A percentile compares a stretch with the other conserved stretches of the same genome.
phyloP scores from a whole-genome alignment of 768 basidiomycete genomes.

The Neoboletus subvelutipes region DNA sequence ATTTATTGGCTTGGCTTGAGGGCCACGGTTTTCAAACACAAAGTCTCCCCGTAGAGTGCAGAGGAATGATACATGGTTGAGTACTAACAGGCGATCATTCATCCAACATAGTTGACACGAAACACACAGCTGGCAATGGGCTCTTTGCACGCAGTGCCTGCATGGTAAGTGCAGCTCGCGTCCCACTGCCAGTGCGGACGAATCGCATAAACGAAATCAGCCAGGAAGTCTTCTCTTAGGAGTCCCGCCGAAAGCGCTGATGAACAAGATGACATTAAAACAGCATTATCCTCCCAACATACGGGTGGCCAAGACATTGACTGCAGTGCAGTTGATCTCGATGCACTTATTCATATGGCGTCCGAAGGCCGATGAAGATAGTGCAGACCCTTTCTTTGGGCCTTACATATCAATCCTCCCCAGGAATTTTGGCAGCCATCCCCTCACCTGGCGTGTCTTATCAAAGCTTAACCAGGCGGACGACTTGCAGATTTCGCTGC shows the following conservation, averaged over 20 bases:
- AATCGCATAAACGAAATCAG: slow-evolving; percentile 28
- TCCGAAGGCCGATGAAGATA: slow-evolving; percentile 42
- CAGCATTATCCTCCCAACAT: slow-evolving; percentile 49
- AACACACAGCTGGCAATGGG: slow-evolving; percentile 58
- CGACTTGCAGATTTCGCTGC: slow-evolving; percentile 29
- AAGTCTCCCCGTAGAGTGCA: slow-evolving; percentile 50
- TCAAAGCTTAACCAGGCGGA: slow-evolving; percentile 19
- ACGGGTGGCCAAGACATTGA: slow-evolving; percentile 34
- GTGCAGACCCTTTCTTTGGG: slow-evolving; percentile 57
- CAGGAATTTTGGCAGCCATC: slow-evolving; percentile 69
- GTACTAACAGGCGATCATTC: slow-evolving; percentile 15
- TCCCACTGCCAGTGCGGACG: background rate
- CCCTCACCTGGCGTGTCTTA: slow-evolving; percentile 68
- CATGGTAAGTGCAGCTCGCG: slow-evolving; percentile 35
- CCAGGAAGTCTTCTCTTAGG: slow-evolving; percentile 61
- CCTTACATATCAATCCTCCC: slow-evolving; percentile 84
- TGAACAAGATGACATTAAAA: slow-evolving; percentile 71
- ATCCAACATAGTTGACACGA: slow-evolving; percentile 2
- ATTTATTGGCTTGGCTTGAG: slow-evolving; percentile 53
- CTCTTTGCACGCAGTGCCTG: slow-evolving; percentile 53
- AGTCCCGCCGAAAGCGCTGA: slow-evolving; percentile 65
- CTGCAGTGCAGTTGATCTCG: slow-evolving; percentile 74
- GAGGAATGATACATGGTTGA: slow-evolving; percentile 50
- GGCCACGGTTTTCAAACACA: slow-evolving; percentile 47
- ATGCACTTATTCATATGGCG: slow-evolving; percentile 76